Evolutionary conservation across 805 yeast species (phyloP).

Genomic region (Kodamaea fukazawae): DNA sequence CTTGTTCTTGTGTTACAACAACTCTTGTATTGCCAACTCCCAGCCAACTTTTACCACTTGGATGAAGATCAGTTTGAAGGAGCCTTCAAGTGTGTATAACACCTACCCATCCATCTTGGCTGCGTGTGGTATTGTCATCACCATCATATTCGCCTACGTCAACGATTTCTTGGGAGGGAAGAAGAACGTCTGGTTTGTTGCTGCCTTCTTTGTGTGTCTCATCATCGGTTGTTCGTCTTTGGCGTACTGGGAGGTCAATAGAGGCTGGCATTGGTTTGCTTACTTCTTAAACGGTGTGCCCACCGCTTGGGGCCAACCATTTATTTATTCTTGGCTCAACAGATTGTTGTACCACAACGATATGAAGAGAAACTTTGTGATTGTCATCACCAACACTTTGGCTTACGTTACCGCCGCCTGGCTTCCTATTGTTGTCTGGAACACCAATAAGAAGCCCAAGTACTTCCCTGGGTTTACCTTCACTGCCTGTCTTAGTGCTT

Average conservation of each 20-base stretch:
- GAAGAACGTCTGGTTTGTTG: slow-evolving; percentile 36
- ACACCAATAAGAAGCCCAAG: slow-evolving; percentile 30
- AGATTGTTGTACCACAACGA: slow-evolving; percentile 43
- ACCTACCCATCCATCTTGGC: slow-evolving; percentile 29
- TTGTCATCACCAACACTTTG: slow-evolving; percentile 36
- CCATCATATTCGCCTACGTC: slow-evolving; percentile 32
- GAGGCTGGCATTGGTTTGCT: slow-evolving; percentile 48
- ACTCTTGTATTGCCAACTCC: slow-evolving; percentile 27
- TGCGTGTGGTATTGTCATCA: slow-evolving; percentile 34
- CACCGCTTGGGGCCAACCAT: slow-evolving; percentile 53
- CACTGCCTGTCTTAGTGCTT: slow-evolving; percentile 27
- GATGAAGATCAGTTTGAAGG: slow-evolving; percentile 30
- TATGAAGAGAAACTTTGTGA: slow-evolving; percentile 37
- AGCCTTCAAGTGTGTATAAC: slow-evolving; percentile 30
- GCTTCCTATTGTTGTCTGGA: slow-evolving; percentile 42
- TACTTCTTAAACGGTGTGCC: slow-evolving; percentile 50
- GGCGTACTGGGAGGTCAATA: slow-evolving; percentile 48
- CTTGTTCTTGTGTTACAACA: slow-evolving; percentile 36
- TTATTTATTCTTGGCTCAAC: slow-evolving; percentile 57
- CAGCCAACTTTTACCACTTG: slow-evolving; percentile 40
- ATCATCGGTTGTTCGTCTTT: slow-evolving; percentile 43
- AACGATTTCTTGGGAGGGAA: slow-evolving; percentile 32
- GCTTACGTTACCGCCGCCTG: slow-evolving; percentile 40
- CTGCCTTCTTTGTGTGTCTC: slow-evolving; percentile 35
- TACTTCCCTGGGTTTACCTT: slow-evolving; percentile 32